Evolutionary conservation across 371 early-diverging fungal species (phyloP).

Genomic region (Rhizomucor pusillus): DNA sequence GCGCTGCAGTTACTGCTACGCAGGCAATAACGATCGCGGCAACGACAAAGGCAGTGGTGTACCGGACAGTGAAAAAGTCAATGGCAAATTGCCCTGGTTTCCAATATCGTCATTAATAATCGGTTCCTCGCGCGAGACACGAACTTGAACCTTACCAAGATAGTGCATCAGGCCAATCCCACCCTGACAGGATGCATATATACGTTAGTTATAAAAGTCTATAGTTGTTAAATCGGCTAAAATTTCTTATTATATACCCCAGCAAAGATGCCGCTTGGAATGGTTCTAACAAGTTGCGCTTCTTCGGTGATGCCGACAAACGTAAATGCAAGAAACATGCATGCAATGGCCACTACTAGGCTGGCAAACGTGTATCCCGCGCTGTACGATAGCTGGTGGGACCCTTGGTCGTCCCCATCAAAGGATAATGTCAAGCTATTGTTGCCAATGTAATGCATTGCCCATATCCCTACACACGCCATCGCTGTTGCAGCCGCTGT

Average conservation of each 20-base stretch:
- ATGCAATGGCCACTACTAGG: constrained; percentile 32
- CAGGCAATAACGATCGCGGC: constrained; percentile 38
- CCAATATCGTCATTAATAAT: not conserved
- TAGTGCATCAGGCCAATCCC: constrained; percentile 46
- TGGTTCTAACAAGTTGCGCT: constrained; percentile 25
- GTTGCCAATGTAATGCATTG: constrained; percentile 51
- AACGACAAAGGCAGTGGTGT: constrained; percentile 21
- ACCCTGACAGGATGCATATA: constrained; percentile 14
- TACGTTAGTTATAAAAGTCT: too few relatives aligned
- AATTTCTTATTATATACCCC: constrained; percentile 39
- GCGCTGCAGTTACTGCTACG: constrained; percentile 31
- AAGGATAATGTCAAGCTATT: constrained; percentile 30
- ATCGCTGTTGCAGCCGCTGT: constrained; percentile 34
- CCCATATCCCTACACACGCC: constrained; percentile 49
- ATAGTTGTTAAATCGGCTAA: too few relatives aligned
- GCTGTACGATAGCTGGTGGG: constrained; percentile 29
- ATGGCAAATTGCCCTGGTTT: constrained; percentile 42
- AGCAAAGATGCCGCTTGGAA: constrained; percentile 38
- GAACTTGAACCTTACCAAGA: constrained; percentile 21
- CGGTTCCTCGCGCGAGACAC: not conserved
- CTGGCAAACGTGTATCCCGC: constrained; percentile 42
- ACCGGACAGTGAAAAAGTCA: constrained; percentile 25
- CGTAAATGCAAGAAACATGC: constrained; percentile 40
- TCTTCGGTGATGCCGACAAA: constrained; percentile 44
- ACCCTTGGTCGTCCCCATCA: not conserved